A percentile compares a stretch with the other conserved stretches of the same genome.
Evolutionary conservation across 306 rosid species (phyloP).

Genomic region (Malus orientalis): DNA sequence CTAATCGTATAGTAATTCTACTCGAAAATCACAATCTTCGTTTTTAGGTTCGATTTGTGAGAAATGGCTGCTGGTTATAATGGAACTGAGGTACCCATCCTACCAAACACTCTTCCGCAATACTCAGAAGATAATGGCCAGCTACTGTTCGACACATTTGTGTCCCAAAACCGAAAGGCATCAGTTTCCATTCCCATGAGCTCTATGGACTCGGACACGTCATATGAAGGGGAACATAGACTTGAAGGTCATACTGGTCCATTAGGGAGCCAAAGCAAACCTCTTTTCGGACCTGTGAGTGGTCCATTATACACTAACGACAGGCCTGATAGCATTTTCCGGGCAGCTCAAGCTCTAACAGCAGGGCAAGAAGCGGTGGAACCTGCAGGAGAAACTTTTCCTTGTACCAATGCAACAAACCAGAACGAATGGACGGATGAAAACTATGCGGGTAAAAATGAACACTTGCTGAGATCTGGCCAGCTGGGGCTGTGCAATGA

Average conservation of each 20-base stretch:
- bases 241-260: slow-evolving; percentile 80
- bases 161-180: slow-evolving; percentile 46
- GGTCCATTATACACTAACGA: slow-evolving; percentile 41
- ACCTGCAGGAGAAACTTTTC: slow-evolving; percentile 24
- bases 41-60: slow-evolving; percentile 20
- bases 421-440: slow-evolving; percentile 34
- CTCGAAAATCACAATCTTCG: background rate
- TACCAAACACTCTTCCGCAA: slow-evolving; percentile 28
- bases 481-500: slow-evolving; percentile 85
- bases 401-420: slow-evolving; percentile 15
- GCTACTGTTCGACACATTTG: slow-evolving; percentile 29
- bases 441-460: slow-evolving; percentile 36
- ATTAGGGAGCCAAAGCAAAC: slow-evolving; percentile 37
- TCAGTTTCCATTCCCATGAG: slow-evolving; percentile 52
- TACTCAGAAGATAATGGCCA: slow-evolving; percentile 21
- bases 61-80: slow-evolving; percentile 45
- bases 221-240: slow-evolving; percentile 35
- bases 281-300: slow-evolving; percentile 54
- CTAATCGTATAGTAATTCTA: background rate
- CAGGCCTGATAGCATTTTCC: slow-evolving; percentile 29
- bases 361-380: slow-evolving; percentile 30
- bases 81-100: slow-evolving; percentile 56
- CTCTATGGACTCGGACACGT: slow-evolving; percentile 20
- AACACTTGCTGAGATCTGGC: slow-evolving; percentile 77
- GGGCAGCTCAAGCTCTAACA: slow-evolving; percentile 12